Conservation (phyloP, 2,329 filamentous ascomycete species). For the Fusarium bactridioides region DNA sequence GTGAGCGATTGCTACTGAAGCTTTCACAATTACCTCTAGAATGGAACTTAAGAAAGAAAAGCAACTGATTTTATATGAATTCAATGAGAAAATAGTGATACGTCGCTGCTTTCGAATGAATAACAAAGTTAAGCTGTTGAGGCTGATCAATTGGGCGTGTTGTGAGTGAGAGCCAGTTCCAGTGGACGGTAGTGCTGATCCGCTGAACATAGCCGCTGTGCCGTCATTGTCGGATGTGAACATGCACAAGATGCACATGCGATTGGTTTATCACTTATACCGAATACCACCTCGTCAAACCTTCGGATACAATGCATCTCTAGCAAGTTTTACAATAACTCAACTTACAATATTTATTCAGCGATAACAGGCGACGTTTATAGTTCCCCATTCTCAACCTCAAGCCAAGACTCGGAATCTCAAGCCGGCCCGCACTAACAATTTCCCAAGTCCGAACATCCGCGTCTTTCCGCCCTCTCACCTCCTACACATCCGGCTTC, state of each 20-base stretch:
- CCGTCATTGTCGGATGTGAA: not conserved
- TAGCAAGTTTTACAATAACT: no score
- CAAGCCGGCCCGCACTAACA: slow-evolving; percentile 34
- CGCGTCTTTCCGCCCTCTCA: slow-evolving; percentile 21
- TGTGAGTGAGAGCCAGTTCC: not conserved
- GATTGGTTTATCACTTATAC: not conserved
- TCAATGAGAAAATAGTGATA: fast-evolving
- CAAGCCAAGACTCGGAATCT: slow-evolving; percentile 5
- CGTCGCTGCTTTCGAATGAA: fast-evolving
- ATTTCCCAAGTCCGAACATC: slow-evolving; percentile 21
- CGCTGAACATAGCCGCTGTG: not conserved
- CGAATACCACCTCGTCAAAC: not conserved
- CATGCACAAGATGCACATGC: not conserved
- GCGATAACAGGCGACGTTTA: no score
- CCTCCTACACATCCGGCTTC: slow-evolving; percentile 17
- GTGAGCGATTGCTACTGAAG: no score
- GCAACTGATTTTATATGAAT: fast-evolving
- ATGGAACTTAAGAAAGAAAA: fast-evolving
- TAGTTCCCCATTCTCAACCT: not conserved
- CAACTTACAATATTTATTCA: no score
- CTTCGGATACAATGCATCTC: not conserved
- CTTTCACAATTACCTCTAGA: fast-evolving
- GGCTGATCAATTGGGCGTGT: fast-evolving
- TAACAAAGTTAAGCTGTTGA: not conserved
- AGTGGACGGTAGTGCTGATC: not conserved